Evolutionary conservation across 1,284 basidiomycete genomes (phyloP).

Genomic region (Cutaneotrichosporon dermatis): DNA sequence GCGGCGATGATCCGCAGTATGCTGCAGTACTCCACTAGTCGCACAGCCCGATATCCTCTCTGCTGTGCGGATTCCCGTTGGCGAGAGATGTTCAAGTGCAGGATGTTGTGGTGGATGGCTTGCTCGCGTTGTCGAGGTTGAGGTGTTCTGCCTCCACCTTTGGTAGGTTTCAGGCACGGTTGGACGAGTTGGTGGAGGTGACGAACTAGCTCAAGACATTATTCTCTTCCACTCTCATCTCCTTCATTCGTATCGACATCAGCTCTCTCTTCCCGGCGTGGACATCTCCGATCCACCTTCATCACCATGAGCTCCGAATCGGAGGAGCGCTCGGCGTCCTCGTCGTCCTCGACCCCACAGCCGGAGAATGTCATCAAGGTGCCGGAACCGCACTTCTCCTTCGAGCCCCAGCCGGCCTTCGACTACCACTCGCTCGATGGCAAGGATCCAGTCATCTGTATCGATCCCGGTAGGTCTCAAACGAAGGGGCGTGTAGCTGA

Average conservation of each 20-base stretch:
- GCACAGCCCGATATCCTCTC: too few relatives aligned
- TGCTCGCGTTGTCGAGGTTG: neutral
- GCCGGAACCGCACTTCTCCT: constrained; percentile 24
- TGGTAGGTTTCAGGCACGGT: neutral
- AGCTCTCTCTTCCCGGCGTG: too few relatives aligned
- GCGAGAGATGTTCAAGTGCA: neutral
- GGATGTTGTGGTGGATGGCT: neutral
- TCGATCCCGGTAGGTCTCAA: constrained; percentile 68
- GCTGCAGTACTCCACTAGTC: too few relatives aligned
- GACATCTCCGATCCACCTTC: neutral
- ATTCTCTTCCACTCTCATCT: neutral
- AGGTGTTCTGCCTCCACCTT: constrained; percentile 5
- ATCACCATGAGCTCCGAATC: constrained; percentile 3
- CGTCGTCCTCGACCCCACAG: constrained; percentile 20
- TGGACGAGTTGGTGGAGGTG: neutral
- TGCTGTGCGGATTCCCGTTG: too few relatives aligned
- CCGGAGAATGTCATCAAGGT: constrained; percentile 30
- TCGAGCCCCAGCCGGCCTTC: constrained; percentile 29
- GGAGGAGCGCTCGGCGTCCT: neutral
- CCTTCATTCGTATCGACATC: neutral
- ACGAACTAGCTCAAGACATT: neutral
- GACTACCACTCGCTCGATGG: constrained; percentile 34
- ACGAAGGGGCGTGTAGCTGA: neutral
- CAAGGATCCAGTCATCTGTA: constrained; percentile 58
- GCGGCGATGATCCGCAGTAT: too few relatives aligned